phyloP scores from a whole-genome alignment of 2,329 filamentous ascomycete species.

The Fusarium sp. region DNA sequence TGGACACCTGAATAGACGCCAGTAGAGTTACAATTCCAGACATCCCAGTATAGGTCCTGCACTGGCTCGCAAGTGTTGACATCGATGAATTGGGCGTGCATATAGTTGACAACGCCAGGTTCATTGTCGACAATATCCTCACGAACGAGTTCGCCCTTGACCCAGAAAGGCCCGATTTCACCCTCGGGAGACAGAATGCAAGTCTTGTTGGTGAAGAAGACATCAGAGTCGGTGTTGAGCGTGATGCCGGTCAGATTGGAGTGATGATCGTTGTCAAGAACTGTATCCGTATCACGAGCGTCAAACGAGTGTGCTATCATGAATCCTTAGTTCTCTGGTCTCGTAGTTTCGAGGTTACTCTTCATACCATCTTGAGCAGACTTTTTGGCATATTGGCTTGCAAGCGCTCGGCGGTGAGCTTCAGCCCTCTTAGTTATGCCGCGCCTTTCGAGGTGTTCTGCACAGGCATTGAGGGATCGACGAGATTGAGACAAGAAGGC shows the following conservation, averaged over 20 bases:
- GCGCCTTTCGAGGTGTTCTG: no score
- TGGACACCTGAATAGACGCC: slow-evolving; percentile 63
- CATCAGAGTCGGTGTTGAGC: neutral
- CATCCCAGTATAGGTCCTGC: slow-evolving; percentile 59
- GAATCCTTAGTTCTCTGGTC: no score
- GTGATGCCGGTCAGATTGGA: slow-evolving; percentile 4
- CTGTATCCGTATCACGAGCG: neutral
- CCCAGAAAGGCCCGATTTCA: slow-evolving; percentile 4
- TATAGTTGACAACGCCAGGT: slow-evolving; percentile 57
- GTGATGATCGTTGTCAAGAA: neutral
- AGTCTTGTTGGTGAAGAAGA: neutral
- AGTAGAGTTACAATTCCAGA: slow-evolving; percentile 65
- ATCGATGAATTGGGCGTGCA: slow-evolving; percentile 64
- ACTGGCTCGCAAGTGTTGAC: slow-evolving; percentile 61
- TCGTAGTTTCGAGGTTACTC: no score
- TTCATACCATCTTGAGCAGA: no score
- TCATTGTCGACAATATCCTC: slow-evolving; percentile 59
- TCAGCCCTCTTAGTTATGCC: no score
- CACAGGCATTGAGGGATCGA: no score
- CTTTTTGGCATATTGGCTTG: no score
- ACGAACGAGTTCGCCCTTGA: slow-evolving; percentile 52
- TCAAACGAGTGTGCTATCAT: no score
- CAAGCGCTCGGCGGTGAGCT: no score
- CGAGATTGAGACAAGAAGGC: no score
- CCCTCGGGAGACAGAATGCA: slow-evolving; percentile 5